Conservation (phyloP, 2,329 filamentous ascomycete species). For the Phoma sp. region DNA sequence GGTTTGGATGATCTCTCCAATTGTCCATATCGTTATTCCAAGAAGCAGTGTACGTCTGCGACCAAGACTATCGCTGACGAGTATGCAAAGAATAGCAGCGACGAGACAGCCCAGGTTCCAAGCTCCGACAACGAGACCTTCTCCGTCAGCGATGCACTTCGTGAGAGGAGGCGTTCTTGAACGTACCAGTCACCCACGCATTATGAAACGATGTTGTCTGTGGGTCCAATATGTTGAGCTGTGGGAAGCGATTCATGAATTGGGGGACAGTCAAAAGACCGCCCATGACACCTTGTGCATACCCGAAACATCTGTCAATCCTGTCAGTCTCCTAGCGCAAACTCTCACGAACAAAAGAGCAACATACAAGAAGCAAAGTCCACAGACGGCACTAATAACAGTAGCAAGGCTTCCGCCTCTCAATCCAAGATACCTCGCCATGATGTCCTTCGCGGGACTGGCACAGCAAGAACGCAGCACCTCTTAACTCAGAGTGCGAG, state of each 20-base stretch:
- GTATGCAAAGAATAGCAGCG: constrained; percentile 59
- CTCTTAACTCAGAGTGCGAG: not conserved
- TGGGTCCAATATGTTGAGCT: constrained; percentile 32
- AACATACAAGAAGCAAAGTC: constrained; percentile 35
- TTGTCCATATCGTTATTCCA: constrained; percentile 56
- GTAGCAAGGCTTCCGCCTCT: constrained; percentile 27
- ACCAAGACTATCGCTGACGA: constrained; percentile 57
- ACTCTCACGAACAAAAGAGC: not conserved
- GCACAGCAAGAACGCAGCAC: constrained; percentile 3
- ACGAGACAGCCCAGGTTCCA: constrained; percentile 62
- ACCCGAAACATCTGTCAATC: constrained; percentile 55
- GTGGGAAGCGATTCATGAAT: constrained; percentile 55
- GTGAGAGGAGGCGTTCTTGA: not conserved
- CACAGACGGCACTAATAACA: constrained; percentile 34
- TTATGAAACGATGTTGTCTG: constrained; percentile 21
- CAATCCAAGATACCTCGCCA: constrained; percentile 33
- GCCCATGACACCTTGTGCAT: constrained; percentile 73
- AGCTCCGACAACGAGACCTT: constrained; percentile 39
- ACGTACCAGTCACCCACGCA: constrained; percentile 35
- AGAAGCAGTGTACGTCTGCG: constrained; percentile 57
- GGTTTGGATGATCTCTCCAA: constrained; percentile 58
- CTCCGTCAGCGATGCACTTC: not conserved
- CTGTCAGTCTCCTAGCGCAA: constrained; percentile 16
- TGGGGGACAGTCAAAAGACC: constrained; percentile 69
- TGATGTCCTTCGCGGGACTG: constrained; percentile 11